These are phyloP conservation scores for Cyclanthera cordifolia DNA, from an alignment of 306 rosid genomes.

Conservation along the genomic window DNA sequence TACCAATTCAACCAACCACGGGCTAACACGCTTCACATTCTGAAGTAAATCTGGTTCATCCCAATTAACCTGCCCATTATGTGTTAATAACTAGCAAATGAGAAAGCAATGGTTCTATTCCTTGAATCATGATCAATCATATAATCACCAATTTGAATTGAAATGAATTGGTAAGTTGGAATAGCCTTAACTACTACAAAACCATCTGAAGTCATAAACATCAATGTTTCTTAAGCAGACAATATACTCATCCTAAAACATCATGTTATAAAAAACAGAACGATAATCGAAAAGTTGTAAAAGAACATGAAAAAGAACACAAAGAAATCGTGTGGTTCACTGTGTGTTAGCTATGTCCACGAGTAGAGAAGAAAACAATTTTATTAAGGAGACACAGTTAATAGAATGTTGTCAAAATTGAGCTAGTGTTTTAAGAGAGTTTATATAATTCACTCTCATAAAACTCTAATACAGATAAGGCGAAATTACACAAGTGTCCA, in stretches of 20 bases:
- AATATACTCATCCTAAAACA: background rate
- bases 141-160: background rate
- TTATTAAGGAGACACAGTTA: too few species aligned
- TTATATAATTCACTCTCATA: too few species aligned
- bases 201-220: background rate
- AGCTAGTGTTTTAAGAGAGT: too few species aligned
- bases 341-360: too few species aligned
- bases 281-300: too few species aligned
- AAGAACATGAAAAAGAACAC: too few species aligned
- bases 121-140: background rate
- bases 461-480: too few species aligned
- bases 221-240: background rate
- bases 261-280: too few species aligned
- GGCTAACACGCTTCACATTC: constrained; percentile 81
- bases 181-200: background rate
- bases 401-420: too few species aligned
- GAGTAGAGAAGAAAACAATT: too few species aligned
- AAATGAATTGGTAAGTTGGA: background rate
- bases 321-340: too few species aligned
- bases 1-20: constrained; percentile 84
- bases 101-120: background rate
- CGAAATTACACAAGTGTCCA: too few species aligned
- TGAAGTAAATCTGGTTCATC: constrained; percentile 89
- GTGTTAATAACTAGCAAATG: background rate
- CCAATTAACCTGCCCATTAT: constrained; percentile 64